Percentiles rank a stretch among this genome's conserved stretches.
Conservation (phyloP, 1,284 basidiomycete species). For the Fomitopsis pinicola region DNA sequence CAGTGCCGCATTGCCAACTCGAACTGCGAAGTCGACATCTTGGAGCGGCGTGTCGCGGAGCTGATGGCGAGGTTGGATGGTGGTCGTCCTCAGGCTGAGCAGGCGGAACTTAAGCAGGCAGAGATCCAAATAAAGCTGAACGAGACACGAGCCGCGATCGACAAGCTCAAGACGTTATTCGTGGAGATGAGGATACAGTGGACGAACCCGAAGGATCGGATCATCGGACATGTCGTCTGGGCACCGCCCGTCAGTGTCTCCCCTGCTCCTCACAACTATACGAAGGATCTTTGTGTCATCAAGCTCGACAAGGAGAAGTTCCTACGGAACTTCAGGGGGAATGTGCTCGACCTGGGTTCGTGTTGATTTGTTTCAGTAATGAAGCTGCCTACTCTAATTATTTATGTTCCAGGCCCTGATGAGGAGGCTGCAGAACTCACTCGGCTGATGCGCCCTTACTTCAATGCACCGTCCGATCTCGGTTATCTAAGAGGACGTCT, state of each 20-base stretch:
- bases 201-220: no score
- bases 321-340: slow-evolving; percentile 15
- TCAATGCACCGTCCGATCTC: no score
- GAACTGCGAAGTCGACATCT: slow-evolving; percentile 2
- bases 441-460: no score
- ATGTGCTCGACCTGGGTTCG: slow-evolving; percentile 17
- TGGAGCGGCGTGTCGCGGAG: slow-evolving; percentile 13
- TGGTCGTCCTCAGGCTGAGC: neutral
- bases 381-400: no score
- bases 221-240: no score
- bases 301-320: slow-evolving; percentile 28
- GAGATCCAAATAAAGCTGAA: slow-evolving; percentile 5
- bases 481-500: no score
- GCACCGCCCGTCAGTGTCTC: no score
- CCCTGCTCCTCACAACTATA: slow-evolving; percentile 20
- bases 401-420: no score
- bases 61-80: slow-evolving; percentile 7
- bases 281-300: slow-evolving; percentile 31
- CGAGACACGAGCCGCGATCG: slow-evolving; percentile 13
- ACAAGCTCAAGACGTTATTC: neutral
- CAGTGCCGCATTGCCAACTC: slow-evolving; percentile 10
- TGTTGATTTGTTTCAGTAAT: neutral
- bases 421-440: no score
- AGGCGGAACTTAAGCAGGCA: slow-evolving; percentile 6
- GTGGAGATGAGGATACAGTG: no score